phyloP scores from a whole-genome alignment of 345 rosid genomes.

The Hibiscus tridactylites region DNA sequence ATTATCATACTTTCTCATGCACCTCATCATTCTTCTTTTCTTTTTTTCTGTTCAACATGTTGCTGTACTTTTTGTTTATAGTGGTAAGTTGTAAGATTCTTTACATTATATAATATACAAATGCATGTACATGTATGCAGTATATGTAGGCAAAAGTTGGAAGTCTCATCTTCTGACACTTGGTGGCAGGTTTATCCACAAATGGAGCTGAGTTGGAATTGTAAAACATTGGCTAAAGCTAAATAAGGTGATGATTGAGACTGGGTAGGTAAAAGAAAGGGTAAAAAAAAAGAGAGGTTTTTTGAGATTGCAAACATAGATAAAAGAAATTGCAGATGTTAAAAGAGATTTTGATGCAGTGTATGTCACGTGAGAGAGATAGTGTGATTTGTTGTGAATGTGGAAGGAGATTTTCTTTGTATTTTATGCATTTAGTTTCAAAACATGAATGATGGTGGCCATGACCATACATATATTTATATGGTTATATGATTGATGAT shows the following conservation, averaged over 20 bases:
- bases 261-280: not conserved
- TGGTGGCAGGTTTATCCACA: not conserved
- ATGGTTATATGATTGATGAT: constrained; percentile 1
- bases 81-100: not conserved
- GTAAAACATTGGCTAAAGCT: constrained; percentile 5
- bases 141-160: not conserved
- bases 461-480: not conserved
- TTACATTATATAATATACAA: not conserved
- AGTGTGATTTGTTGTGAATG: not conserved
- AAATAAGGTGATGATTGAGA: constrained; percentile 17
- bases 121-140: not conserved
- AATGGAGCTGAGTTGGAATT: not conserved
- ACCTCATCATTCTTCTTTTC: constrained; percentile 3
- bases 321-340: not conserved
- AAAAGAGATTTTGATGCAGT: constrained; percentile 3
- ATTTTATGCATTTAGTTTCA: not conserved
- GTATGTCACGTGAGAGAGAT: constrained; percentile 12
- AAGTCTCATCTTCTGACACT: not conserved
- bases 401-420: not conserved
- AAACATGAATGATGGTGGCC: not conserved
- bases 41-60: not conserved
- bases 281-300: not conserved
- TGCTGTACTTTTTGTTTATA: not conserved
- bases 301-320: too few species aligned
- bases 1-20: constrained; percentile 22